phyloP scores from a whole-genome alignment of 2,329 filamentous ascomycete species.

The Botrytis cinerea region DNA sequence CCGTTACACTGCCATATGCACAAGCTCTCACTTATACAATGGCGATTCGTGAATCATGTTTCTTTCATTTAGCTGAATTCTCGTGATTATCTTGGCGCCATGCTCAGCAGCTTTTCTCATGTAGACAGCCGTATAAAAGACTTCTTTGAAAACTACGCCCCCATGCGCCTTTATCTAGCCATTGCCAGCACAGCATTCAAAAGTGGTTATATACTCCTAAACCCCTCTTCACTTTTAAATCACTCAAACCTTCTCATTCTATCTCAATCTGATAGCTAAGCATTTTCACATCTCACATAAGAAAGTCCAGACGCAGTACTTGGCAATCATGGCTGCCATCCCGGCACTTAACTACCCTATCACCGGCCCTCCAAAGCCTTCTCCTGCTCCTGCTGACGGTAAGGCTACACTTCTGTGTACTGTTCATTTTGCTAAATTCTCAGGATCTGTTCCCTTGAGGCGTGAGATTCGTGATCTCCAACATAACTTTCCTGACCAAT shows the following conservation, averaged over 20 bases:
- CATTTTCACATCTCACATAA: background rate
- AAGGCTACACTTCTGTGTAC: background rate
- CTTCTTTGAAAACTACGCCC: background rate
- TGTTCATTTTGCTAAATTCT: slow-evolving; percentile 10
- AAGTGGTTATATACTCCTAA: background rate
- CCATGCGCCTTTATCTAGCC: background rate
- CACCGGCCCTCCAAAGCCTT: slow-evolving; percentile 29
- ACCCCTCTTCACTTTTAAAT: background rate
- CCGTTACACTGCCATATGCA: slow-evolving; percentile 5
- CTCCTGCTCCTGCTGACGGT: slow-evolving; percentile 31
- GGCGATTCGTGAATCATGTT: background rate
- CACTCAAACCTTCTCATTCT: slow-evolving; percentile 22
- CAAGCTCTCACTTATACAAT: background rate
- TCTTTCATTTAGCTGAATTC: slow-evolving; percentile 9
- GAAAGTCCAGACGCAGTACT: background rate
- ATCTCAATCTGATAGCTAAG: background rate
- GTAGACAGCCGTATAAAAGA: background rate
- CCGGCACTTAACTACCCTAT: slow-evolving; percentile 32
- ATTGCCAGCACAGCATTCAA: background rate
- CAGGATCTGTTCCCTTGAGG: slow-evolving; percentile 47
- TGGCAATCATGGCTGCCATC: slow-evolving; percentile 20
- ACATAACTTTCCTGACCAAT: slow-evolving; percentile 60
- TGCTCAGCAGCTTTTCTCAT: background rate
- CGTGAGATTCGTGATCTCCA: slow-evolving; percentile 69
- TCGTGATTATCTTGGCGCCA: slow-evolving; percentile 14